phyloP scores from a whole-genome alignment of 1,139 yeast species.

The Cylindricascospora bacillispora region DNA sequence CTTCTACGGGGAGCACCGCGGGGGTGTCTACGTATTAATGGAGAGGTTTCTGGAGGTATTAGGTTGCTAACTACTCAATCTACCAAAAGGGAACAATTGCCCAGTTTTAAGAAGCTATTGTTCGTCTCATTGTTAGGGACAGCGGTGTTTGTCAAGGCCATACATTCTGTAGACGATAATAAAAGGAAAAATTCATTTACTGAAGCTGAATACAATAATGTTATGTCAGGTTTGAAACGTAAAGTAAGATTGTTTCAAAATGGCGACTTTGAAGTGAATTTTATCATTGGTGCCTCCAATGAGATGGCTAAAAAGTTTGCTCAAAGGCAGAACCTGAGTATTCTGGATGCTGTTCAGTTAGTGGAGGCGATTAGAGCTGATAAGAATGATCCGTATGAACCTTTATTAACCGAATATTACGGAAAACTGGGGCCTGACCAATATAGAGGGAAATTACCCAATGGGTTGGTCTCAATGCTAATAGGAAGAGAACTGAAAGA shows the following conservation, averaged over 20 bases:
- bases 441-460: constrained; percentile 33
- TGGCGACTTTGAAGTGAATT: constrained; percentile 9
- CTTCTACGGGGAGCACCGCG: too few relatives aligned
- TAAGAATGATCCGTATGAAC: constrained; percentile 32
- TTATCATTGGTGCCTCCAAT: constrained; percentile 4
- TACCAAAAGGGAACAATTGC: too few relatives aligned
- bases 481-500: constrained; percentile 35
- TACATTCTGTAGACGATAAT: constrained; percentile 40
- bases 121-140: constrained; percentile 41
- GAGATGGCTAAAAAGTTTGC: neutral
- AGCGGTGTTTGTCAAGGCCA: constrained; percentile 40
- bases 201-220: constrained; percentile 50
- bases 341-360: neutral
- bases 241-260: constrained; percentile 33
- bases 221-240: constrained; percentile 40
- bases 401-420: constrained; percentile 26
- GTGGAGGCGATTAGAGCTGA: neutral
- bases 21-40: too few relatives aligned
- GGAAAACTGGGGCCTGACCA: constrained; percentile 14
- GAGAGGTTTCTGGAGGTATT: too few relatives aligned
- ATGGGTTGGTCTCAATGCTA: constrained; percentile 47
- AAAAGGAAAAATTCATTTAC: constrained; percentile 39
- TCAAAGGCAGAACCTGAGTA: too few relatives aligned
- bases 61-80: too few relatives aligned
- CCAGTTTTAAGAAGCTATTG: constrained; percentile 38